Evolutionary conservation across 345 rosid genomes (phyloP), one percentile per base, ranked within the genome.

Genomic region (Syzygium jambos): DNA sequence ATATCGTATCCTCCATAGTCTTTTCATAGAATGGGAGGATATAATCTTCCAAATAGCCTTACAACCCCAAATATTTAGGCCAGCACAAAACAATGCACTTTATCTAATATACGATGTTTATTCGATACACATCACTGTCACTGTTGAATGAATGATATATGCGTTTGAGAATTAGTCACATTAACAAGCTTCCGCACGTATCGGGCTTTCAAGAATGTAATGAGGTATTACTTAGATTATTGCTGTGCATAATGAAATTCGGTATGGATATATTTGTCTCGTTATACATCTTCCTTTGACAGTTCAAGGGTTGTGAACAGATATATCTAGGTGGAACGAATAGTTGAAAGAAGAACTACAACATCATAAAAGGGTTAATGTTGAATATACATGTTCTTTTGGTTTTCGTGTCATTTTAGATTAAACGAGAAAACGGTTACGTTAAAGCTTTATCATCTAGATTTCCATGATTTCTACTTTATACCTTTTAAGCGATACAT

Each of bases 1-100:
- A 5, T 19, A 73, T 38, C 57, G 88, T 86, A 90, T 61, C 86
- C 51, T 85, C 78, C 3, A 78, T 88, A 88, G 87, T 89, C 82
- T 73, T 73, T 73, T 73, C 82, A 73, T 38, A 23, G 82, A 38
- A 38, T 38, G 82, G 80, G 49, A 73, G 80, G 80, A 38, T 68
- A 34, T 68, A 19, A 68, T 34, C 78, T 68, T 30, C 43, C 43
- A 17, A 30, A 68, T 68, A 30, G 78, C 23, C 43, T 30, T 34
- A 46, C 21, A 1, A 34, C 49, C 78, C 27, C 80, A 11, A 38
- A 73, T 73, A 73, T 73, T 73, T 41, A 73, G 38, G 80, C 80
- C 80, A 19, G 80, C 49, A 73, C 80, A 9, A 73, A 73, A 34
- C 41, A 38, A 73, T 73, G 80, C 49, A 73, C 80, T 73, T 73